phyloP scores from a whole-genome alignment of 2,329 filamentous ascomycete species.

The Dactylellina sp. region DNA sequence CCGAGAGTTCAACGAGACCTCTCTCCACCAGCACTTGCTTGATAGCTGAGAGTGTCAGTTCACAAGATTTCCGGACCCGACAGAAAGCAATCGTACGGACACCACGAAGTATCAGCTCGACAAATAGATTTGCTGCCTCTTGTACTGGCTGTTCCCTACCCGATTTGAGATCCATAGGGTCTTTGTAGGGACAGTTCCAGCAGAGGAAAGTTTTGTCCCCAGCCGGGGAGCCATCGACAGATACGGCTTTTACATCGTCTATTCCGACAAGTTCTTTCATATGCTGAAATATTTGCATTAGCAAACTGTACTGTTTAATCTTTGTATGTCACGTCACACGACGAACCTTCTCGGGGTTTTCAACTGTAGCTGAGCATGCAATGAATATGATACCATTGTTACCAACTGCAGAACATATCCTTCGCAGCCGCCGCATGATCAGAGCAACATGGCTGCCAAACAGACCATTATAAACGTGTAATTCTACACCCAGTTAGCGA shows the following conservation, averaged over 20 bases:
- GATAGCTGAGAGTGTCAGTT: slow-evolving; percentile 82
- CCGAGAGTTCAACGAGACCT: slow-evolving; percentile 78
- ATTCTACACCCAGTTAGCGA: slow-evolving; percentile 67
- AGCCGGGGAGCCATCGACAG: slow-evolving; percentile 92
- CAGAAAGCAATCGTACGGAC: slow-evolving; percentile 95
- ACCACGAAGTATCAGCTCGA: slow-evolving; percentile 85
- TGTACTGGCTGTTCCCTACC: slow-evolving; percentile 84
- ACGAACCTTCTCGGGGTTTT: slow-evolving; percentile 75
- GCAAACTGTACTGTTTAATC: background rate
- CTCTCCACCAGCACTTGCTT: slow-evolving; percentile 79
- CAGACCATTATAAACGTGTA: slow-evolving; percentile 96
- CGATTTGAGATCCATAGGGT: slow-evolving; percentile 85
- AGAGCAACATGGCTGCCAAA: slow-evolving; percentile 94
- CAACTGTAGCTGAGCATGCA: slow-evolving; percentile 94
- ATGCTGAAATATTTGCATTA: slow-evolving; percentile 70
- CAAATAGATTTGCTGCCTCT: slow-evolving; percentile 91
- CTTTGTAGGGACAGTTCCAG: slow-evolving; percentile 97
- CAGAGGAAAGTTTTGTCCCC: slow-evolving; percentile 94
- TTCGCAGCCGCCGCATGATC: slow-evolving; percentile 88
- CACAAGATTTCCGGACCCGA: slow-evolving; percentile 86
- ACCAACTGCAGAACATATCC: slow-evolving; percentile 89
- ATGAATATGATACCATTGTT: slow-evolving; percentile 89
- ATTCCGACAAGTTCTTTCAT: slow-evolving; percentile 96
- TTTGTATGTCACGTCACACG: background rate
- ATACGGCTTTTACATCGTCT: slow-evolving; percentile 80